Evolutionary conservation across 192 early-diverging fungal species (phyloP).

Genomic region (Entophlyctis helioformis): DNA sequence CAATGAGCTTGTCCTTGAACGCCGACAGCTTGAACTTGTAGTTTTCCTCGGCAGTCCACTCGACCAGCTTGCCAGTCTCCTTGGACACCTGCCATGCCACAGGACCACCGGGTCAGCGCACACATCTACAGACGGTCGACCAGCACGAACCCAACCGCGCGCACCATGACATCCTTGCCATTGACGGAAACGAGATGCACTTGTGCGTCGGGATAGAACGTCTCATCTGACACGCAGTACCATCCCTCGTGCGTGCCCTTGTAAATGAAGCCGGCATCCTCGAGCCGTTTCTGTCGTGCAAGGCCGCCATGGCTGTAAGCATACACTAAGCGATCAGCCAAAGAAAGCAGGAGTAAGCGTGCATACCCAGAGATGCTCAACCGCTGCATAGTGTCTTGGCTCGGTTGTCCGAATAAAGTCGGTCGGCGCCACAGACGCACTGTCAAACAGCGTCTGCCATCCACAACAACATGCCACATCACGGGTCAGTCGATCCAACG

Average conservation of each 20-base stretch:
- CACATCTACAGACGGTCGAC: no score
- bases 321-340: not conserved
- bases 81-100: no score
- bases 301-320: not conserved
- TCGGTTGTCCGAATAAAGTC: constrained; percentile 87
- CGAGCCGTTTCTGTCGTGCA: constrained; percentile 35
- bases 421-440: constrained; percentile 61
- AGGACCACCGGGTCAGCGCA: no score
- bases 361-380: constrained; percentile 62
- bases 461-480: not conserved
- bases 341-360: not conserved
- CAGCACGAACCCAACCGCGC: not conserved
- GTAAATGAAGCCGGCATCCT: constrained; percentile 68
- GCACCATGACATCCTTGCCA: constrained; percentile 34
- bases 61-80: constrained; percentile 74
- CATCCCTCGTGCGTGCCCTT: constrained; percentile 85
- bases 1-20: constrained; percentile 44
- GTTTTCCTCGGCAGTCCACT: constrained; percentile 87
- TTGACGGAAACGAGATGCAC: constrained; percentile 46
- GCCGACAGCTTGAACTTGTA: constrained; percentile 78
- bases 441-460: constrained; percentile 46
- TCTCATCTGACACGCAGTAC: constrained; percentile 95
- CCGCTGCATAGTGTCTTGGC: constrained; percentile 53
- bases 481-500: not conserved
- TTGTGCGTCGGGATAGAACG: constrained; percentile 67